phyloP scores from a whole-genome alignment of 2,329 filamentous ascomycete genomes.

The Nemania abortiva region DNA sequence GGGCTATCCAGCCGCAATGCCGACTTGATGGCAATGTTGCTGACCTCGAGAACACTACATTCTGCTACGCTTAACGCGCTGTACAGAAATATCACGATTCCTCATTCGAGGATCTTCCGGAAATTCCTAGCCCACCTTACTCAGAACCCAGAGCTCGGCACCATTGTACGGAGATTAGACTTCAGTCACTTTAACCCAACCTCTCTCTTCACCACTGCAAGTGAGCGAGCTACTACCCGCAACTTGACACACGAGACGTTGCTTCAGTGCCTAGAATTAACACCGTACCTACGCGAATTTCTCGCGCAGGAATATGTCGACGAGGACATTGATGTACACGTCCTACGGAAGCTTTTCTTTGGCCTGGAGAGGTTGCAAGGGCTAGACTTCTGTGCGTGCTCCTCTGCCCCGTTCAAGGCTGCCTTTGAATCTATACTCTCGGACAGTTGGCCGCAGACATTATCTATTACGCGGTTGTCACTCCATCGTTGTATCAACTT shows the following conservation, averaged over 20 bases:
- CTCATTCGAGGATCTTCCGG: slow-evolving; percentile 84
- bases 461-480: slow-evolving; percentile 75
- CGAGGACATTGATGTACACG: slow-evolving; percentile 75
- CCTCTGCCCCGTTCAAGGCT: slow-evolving; percentile 74
- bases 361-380: slow-evolving; percentile 73
- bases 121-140: slow-evolving; percentile 80
- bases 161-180: slow-evolving; percentile 81
- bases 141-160: slow-evolving; percentile 75
- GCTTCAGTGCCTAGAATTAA: slow-evolving; percentile 76
- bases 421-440: slow-evolving; percentile 70
- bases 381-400: slow-evolving; percentile 82
- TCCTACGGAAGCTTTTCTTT: slow-evolving; percentile 78
- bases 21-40: slow-evolving; percentile 79
- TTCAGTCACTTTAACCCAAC: slow-evolving; percentile 89
- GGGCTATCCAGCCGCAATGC: slow-evolving; percentile 81
- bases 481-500: slow-evolving; percentile 84
- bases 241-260: slow-evolving; percentile 82
- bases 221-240: slow-evolving; percentile 78
- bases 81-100: slow-evolving; percentile 83
- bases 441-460: slow-evolving; percentile 64
- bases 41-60: slow-evolving; percentile 81
- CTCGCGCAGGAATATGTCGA: slow-evolving; percentile 85
- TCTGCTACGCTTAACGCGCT: slow-evolving; percentile 79
- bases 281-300: slow-evolving; percentile 81
- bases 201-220: slow-evolving; percentile 78